Evolutionary conservation across 169 alveolate species (phyloP), one percentile per base, ranked within the genome.

Genomic region (Amoebophrya sp.): DNA sequence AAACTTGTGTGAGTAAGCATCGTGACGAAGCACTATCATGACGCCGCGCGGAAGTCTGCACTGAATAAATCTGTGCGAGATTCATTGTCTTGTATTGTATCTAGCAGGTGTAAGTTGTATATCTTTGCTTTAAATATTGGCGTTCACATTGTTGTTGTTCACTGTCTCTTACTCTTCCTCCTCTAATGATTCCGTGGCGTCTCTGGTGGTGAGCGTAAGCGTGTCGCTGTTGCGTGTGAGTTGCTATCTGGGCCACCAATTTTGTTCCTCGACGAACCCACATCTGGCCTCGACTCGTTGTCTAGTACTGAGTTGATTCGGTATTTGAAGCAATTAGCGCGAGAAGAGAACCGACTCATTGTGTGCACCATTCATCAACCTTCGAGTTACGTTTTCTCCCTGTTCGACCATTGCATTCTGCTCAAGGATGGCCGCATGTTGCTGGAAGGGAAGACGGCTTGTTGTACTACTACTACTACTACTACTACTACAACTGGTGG

Each of bases 221-320:
- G 92, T 41, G 41, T 90, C 40, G 33, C 47, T 23, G 14, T 90
- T 41, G 92, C 92, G 26, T 34, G 41, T 40, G 92, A 41, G 0
- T 40, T 90, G 76, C 26, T 90, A 53, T 24, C 41, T 10, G n/a
- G 29, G 36, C 89, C 92, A 1, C 53, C 39, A 14, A 36, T 90
- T n/a, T 26, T 90, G 33, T 90, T 90, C 41, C 92, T 90, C 34
- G 92, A 90, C 41, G 92, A 90, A 47, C 83, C 77, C 41, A 90
- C 92, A 10, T 90, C 92, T 10, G 92, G 92, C 23, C 92, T 90
- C 89, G 92, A 90, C 41, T 40, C 92, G 14, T 41, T 76, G n/a
- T 12, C 89, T 23, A 89, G 89, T 40, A 26, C 34, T 33, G 29
- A 53, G 83, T 14, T 90, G 39, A 41, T 53, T 38, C 36, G 33